Evolutionary conservation across 768 basidiomycete species (phyloP).

Genomic region (Suillus fuscotomentosus): DNA sequence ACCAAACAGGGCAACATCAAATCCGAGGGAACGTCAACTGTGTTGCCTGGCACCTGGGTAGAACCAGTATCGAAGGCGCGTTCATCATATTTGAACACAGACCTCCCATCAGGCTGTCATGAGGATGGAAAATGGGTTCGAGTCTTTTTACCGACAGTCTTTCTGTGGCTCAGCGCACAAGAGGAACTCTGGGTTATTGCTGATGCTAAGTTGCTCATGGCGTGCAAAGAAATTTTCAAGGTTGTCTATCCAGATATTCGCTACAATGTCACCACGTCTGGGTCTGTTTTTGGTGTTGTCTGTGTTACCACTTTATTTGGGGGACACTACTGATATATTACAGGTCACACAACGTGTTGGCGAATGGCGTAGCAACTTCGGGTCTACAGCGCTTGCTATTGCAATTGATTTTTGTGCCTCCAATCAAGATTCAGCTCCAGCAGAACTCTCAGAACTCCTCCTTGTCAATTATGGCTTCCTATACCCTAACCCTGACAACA

Average conservation of each 20-base stretch:
- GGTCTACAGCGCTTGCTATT: conserved; percentile 5
- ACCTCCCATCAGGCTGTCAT: no score
- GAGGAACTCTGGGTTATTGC: conserved; percentile 9
- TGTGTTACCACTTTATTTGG: background rate
- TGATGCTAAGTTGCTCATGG: background rate
- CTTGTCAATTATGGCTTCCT: no score
- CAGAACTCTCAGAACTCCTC: no score
- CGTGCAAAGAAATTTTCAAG: conserved; percentile 7
- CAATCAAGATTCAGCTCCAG: no score
- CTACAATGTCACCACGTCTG: conserved; percentile 1
- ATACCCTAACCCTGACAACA: no score
- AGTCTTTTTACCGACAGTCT: conserved; percentile 1
- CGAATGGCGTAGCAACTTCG: conserved; percentile 4
- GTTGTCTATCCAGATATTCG: conserved; percentile 7
- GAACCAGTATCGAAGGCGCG: no score
- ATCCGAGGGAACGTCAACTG: no score
- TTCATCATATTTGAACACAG: no score
- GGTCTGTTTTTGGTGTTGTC: conserved; percentile 8
- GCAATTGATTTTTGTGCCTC: background rate
- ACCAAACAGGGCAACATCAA: no score
- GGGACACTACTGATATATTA: background rate
- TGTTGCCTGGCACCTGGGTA: no score
- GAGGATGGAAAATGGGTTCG: background rate
- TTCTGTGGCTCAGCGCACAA: conserved; percentile 10
- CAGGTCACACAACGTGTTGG: conserved; percentile 4